A percentile compares a stretch with the other conserved stretches of the same genome.
Evolutionary conservation across 352 stramenopile species (phyloP).

Genomic region (Globisporangium orthogonon): DNA sequence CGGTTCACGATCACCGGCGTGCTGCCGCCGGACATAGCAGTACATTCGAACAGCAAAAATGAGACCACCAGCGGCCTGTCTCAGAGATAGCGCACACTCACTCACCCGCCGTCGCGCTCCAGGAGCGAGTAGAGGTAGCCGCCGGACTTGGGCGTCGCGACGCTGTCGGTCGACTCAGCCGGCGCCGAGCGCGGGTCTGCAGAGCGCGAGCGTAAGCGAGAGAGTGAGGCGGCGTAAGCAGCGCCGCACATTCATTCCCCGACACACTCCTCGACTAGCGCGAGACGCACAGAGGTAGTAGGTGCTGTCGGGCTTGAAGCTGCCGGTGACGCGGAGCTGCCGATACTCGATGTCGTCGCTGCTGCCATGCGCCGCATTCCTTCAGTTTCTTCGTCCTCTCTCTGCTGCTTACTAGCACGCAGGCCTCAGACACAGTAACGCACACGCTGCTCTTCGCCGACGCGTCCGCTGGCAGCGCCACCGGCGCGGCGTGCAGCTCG

Average conservation of each 20-base stretch:
- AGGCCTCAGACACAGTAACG: slow-evolving; percentile 3
- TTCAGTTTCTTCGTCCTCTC: too few species aligned
- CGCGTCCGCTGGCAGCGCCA: slow-evolving; percentile 55
- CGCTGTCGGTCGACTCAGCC: slow-evolving; percentile 66
- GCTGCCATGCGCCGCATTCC: background rate
- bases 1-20: slow-evolving; percentile 84
- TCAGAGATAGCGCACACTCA: too few species aligned
- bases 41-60: background rate
- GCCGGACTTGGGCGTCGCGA: slow-evolving; percentile 73
- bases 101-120: slow-evolving; percentile 54
- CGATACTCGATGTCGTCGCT: slow-evolving; percentile 81
- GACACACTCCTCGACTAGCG: too few species aligned
- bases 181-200: slow-evolving; percentile 77
- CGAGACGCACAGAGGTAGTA: slow-evolving; percentile 68
- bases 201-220: background rate
- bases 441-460: slow-evolving; percentile 54
- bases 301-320: slow-evolving; percentile 61
- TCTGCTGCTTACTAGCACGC: background rate
- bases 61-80: background rate
- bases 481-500: slow-evolving; percentile 53
- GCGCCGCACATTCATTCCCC: too few species aligned
- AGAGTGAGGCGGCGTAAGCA: background rate
- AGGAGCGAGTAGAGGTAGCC: slow-evolving; percentile 85
- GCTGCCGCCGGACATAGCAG: slow-evolving; percentile 14
- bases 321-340: slow-evolving; percentile 58